A percentile compares a stretch with the other conserved stretches of the same genome.
These are phyloP conservation scores for Hericium rajendrae DNA, from an alignment of 768 basidiomycete species.

Conservation along the genomic window DNA sequence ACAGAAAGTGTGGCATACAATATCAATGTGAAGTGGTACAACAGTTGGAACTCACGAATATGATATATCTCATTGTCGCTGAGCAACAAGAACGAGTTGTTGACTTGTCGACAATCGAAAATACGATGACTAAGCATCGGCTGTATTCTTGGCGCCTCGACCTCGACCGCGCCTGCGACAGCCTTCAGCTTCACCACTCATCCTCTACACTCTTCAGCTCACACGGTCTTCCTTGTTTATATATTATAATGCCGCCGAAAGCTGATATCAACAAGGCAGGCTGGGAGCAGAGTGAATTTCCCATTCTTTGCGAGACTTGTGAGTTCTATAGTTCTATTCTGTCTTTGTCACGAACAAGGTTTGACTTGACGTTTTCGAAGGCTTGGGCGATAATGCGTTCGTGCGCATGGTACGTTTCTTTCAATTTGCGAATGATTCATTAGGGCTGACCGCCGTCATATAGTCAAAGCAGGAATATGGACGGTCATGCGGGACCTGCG, in stretches of 20 bases:
- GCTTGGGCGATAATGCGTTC: conserved; percentile 85
- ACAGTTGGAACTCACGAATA: too few species aligned
- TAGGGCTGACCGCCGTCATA: neutral
- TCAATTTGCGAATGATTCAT: neutral
- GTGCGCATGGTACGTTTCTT: conserved; percentile 71
- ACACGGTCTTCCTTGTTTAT: too few species aligned
- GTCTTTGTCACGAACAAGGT: neutral
- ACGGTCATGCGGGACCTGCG: conserved; percentile 93
- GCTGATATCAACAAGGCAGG: conserved; percentile 93
- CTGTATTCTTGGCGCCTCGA: too few species aligned
- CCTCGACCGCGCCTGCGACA: too few species aligned
- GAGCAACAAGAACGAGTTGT: too few species aligned
- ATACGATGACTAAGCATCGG: too few species aligned
- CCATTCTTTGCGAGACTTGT: conserved; percentile 92
- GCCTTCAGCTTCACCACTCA: neutral
- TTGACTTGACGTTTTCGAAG: conserved; percentile 25
- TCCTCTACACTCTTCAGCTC: neutral
- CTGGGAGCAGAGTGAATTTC: conserved; percentile 90
- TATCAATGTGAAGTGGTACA: too few species aligned
- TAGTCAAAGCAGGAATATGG: conserved; percentile 98
- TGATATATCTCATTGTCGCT: too few species aligned
- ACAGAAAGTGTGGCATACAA: too few species aligned
- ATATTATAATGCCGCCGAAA: conserved; percentile 53
- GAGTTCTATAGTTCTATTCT: conserved; percentile 26
- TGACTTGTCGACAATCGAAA: too few species aligned